phyloP scores from a whole-genome alignment of 2,329 filamentous ascomycete species.

The Malbranchea cinnamomea region DNA sequence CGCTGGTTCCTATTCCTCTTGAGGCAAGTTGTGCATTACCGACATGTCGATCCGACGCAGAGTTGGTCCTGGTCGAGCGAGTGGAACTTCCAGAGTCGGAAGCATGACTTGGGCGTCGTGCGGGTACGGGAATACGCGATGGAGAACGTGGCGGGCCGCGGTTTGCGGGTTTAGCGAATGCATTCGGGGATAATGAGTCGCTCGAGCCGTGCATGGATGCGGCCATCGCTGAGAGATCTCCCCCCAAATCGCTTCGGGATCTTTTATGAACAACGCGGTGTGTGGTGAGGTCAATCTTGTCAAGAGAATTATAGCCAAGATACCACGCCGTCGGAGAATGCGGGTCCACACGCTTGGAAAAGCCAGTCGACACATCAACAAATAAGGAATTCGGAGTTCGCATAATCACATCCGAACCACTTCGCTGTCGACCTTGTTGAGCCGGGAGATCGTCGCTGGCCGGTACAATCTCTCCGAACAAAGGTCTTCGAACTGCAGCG shows the following conservation, averaged over 20 bases:
- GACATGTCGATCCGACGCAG: slow-evolving; percentile 18
- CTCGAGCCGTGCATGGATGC: slow-evolving; percentile 1
- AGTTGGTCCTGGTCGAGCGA: slow-evolving; percentile 19
- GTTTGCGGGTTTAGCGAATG: neutral
- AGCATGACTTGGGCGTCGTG: slow-evolving; percentile 23
- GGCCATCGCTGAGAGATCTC: slow-evolving; percentile 12
- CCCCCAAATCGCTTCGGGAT: slow-evolving; percentile 43
- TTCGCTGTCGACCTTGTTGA: slow-evolving; percentile 32
- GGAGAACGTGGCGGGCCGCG: too few species aligned
- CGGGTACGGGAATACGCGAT: slow-evolving; percentile 32
- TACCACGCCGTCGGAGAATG: slow-evolving; percentile 56
- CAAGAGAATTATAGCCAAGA: slow-evolving; percentile 31
- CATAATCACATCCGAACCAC: slow-evolving; percentile 59
- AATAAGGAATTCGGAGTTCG: slow-evolving; percentile 35
- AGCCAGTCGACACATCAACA: slow-evolving; percentile 21
- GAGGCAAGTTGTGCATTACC: slow-evolving; percentile 21
- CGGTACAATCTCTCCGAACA: slow-evolving; percentile 64
- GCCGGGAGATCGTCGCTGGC: slow-evolving; percentile 24
- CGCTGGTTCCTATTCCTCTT: slow-evolving; percentile 27
- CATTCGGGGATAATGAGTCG: slow-evolving; percentile 2
- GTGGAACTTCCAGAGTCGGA: slow-evolving; percentile 28
- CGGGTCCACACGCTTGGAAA: slow-evolving; percentile 38
- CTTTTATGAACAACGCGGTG: slow-evolving; percentile 20
- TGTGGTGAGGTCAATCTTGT: slow-evolving; percentile 21
- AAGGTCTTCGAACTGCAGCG: slow-evolving; percentile 35